Evolutionary conservation across 2,329 filamentous ascomycete genomes (phyloP), one percentile per base, ranked within the genome.

Genomic region (Fusarium sp.): DNA sequence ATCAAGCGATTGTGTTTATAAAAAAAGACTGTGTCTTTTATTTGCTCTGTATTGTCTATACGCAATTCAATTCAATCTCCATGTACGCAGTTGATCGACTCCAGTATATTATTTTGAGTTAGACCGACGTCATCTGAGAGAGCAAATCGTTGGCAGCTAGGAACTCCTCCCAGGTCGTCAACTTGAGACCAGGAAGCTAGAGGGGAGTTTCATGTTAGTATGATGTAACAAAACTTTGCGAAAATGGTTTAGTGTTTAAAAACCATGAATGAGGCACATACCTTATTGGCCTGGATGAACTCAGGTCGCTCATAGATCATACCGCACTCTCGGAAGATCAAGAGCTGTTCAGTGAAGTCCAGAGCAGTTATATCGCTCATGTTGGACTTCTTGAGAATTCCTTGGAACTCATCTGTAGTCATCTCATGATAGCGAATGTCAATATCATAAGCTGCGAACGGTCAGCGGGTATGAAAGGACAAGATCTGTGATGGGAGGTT

Each of bases 291-390:
- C 7, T 44, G 54, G 4, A 60, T 4, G 10, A 59, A 59, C 6
- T 51, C 30, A 1, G 56, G 19, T 8, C 54, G 35, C 15, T 5
- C 37, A 23, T 60, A 60, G 0, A 59, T 50, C 56, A 60, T 60
- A 10, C 56, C 43, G 10, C 23, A 60, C 1, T 60, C 54, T 5
- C 35, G 35, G 5, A 60, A 60, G 19, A 60, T 51, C 0, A 60
- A 3, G 4, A 60, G 15, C 20, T 60, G 56, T 19, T 60, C 56
- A 1, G 54, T 50, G 11, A 60, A 60, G 11, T 60, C 56, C 8
- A 60, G 19, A 7, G 56, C 54, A 0, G 43, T 50, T 0, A 25
- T 9, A 1, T 60, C 56, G 0, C 13, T 20, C 56, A 60, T 60
- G 10, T 60, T 7, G 2, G 30, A 33, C 14, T 48, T 37, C 8